Conservation (phyloP, 1,284 basidiomycete genomes). For the Waitea zeae region DNA sequence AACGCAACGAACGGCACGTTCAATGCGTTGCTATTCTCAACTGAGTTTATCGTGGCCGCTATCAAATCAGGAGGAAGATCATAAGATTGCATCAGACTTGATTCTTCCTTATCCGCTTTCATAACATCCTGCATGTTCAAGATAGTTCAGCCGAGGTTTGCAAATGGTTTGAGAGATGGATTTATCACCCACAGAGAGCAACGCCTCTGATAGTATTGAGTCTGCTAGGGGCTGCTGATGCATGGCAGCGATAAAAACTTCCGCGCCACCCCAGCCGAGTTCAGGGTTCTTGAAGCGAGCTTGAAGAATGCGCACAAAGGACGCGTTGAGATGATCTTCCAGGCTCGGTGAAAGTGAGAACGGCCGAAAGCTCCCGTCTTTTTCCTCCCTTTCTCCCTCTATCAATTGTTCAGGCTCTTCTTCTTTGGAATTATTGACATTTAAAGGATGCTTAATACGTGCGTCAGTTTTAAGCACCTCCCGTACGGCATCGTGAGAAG, state of each 20-base stretch:
- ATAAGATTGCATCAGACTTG: constrained; percentile 18
- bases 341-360: too few species aligned
- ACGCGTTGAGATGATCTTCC: too few species aligned
- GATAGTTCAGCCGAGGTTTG: neutral
- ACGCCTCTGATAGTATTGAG: constrained; percentile 22
- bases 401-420: constrained; percentile 20
- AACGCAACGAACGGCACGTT: constrained; percentile 42
- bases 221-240: constrained; percentile 23
- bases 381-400: constrained; percentile 29
- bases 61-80: constrained; percentile 37
- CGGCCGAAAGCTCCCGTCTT: too few species aligned
- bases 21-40: constrained; percentile 16
- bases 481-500: constrained; percentile 23
- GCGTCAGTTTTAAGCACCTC: constrained; percentile 30
- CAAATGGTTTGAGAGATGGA: constrained; percentile 7
- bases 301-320: too few species aligned
- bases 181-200: constrained; percentile 17
- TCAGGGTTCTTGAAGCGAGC: constrained; percentile 25
- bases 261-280: constrained; percentile 50
- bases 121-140: neutral
- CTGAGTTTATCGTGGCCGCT: constrained; percentile 11
- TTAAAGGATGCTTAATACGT: constrained; percentile 23
- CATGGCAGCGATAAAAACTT: too few species aligned
- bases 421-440: constrained; percentile 13
- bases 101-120: constrained; percentile 28